phyloP scores from a whole-genome alignment of 129 eudicot genomes.

The Pittosporum tobira region DNA sequence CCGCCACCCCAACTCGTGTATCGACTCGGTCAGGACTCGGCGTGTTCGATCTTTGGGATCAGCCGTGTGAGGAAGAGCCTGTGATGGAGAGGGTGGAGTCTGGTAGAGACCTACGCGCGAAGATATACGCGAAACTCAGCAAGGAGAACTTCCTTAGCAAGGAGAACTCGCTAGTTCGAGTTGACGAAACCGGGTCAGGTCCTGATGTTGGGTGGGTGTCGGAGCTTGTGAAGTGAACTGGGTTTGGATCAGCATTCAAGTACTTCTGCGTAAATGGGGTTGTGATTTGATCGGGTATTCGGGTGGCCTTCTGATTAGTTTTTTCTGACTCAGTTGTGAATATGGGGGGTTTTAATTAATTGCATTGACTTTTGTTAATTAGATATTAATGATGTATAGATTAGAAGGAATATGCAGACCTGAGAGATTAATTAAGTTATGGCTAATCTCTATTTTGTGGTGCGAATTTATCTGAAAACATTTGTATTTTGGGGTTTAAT shows the following conservation, averaged over 20 bases:
- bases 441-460: not conserved
- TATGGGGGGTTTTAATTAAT: not conserved
- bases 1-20: conserved; percentile 41
- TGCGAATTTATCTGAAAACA: too few relatives aligned
- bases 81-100: conserved; percentile 91
- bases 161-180: conserved; percentile 70
- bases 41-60: conserved; percentile 48
- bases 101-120: conserved; percentile 66
- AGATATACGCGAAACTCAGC: conserved; percentile 67
- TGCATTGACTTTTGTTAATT: not conserved
- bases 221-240: conserved; percentile 36
- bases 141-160: conserved; percentile 64
- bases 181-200: conserved; percentile 15
- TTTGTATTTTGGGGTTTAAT: not conserved
- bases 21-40: conserved; percentile 26
- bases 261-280: not conserved
- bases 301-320: too few relatives aligned
- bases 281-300: not conserved
- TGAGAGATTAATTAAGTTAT: not conserved
- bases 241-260: too few relatives aligned
- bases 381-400: not conserved
- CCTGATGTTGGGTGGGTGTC: conserved; percentile 55
- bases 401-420: not conserved
- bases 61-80: conserved; percentile 45
- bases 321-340: not conserved